Percentiles rank a stretch among this genome's conserved stretches.
Evolutionary conservation across 1,284 basidiomycete species (phyloP).

Genomic region (Pyrrhoderma lamaoense): DNA sequence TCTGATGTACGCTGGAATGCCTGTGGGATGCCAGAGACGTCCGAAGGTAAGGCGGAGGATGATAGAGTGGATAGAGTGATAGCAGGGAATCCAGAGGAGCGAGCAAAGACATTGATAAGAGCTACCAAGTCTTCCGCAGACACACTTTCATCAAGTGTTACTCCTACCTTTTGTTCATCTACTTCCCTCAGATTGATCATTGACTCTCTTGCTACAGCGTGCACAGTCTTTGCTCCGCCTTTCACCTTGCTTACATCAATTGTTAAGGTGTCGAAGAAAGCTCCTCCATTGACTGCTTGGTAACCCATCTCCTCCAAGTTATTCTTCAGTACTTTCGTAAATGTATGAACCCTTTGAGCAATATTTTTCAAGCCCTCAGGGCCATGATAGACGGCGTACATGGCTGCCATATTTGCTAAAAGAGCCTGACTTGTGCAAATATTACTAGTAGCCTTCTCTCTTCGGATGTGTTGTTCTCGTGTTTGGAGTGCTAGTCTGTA

Average conservation of each 20-base stretch:
- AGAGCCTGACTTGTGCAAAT: constrained; percentile 92
- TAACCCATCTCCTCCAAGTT: constrained; percentile 72
- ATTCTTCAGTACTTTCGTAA: constrained; percentile 74
- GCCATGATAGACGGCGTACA: constrained; percentile 97
- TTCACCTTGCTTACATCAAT: constrained; percentile 65
- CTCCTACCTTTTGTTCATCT: constrained; percentile 72
- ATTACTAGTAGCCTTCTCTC: constrained; percentile 93
- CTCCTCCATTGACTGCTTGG: constrained; percentile 44
- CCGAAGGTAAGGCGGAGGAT: constrained; percentile 34
- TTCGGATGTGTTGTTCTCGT: constrained; percentile 93
- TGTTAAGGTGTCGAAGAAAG: constrained; percentile 94
- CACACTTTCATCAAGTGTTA: constrained; percentile 92
- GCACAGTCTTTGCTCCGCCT: constrained; percentile 58
- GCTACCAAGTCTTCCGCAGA: constrained; percentile 66
- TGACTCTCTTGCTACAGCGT: constrained; percentile 57
- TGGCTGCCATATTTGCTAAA: constrained; percentile 94
- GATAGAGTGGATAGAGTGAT: constrained; percentile 28
- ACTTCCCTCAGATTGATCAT: constrained; percentile 84
- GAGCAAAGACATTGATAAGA: constrained; percentile 79
- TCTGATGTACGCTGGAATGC: constrained; percentile 63
- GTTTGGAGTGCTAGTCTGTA: constrained; percentile 94
- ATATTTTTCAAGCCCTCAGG: constrained; percentile 82
- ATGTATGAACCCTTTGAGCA: constrained; percentile 85
- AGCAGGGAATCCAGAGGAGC: constrained; percentile 39
- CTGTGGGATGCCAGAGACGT: constrained; percentile 43